Base-by-base conservation (phyloP, 768 basidiomycete genomes). In the Kwoniella bestiolae region DNA sequence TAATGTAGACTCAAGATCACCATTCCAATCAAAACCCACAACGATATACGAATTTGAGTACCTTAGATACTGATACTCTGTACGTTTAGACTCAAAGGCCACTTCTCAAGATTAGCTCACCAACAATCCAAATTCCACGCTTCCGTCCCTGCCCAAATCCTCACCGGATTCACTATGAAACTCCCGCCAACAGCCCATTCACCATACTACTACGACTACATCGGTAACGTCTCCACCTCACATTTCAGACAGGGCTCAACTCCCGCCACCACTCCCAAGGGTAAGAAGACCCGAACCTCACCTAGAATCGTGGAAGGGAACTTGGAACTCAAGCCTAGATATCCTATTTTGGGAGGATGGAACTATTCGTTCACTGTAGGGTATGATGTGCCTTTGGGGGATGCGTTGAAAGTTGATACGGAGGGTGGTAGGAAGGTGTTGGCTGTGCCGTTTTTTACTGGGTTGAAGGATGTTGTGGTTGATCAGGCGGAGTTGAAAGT, bases 211-310 rank as follows among this genome's bases (percentile, higher is more conserved):
- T 91, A 90, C 77, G 96, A 99, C 81, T 83, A 87, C 55, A 90
- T 94, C 71, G 96, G 96, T 57, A 99, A 99, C 78, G 94, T 99
- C 46, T 97, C 95, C 1, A 97, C 94, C 5, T 96, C 95, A 1
- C 87, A 85, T 65, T 86, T 98, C 72, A 89, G 92, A 18, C 83
- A 83, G 44, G 85, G 87, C 1, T 69, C 73, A 14, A 68, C 72
- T 14, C 72, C 77, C 32, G 72, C 66, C 23, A 58, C 65, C 1
- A 28, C 56, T 35, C 23, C 32, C 3, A 56, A 52, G 23, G 52
- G 65, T 14, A 63, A 47, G 7, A 73, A 69, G 47, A 52, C 52
- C 44, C 34, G 73, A 47, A 61, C 66, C 4, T 57, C 58, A 9
- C 68, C 71, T 34, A 35, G 74, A 47, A 49, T 70, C 2, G 70